Base-by-base conservation (phyloP, 148 eudicot genomes). In the Chenopodium berlandieri region DNA sequence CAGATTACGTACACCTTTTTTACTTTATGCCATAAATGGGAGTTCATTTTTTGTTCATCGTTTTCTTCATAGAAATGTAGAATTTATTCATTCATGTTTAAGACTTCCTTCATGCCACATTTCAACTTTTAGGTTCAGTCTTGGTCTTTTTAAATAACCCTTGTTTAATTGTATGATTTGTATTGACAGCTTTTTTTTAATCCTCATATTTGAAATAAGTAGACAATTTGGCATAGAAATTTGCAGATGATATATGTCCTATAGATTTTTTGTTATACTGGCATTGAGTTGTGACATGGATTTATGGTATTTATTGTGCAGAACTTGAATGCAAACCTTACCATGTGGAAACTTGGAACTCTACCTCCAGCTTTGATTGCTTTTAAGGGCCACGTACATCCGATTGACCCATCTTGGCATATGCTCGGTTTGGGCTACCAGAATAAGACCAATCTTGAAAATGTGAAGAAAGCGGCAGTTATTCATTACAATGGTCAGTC, bases 401-500 rank as follows among this genome's bases (percentile, higher is more conserved):
- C 97, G 6, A 97, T 97, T 40, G 94, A 94, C 79, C 91, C 97
- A 58, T 92, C 96, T 40, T 97, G 99, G 99, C 99, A 97, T 88
- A 85, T 94, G 94, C 96, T 94, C 47, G 98, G 99, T 56, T 84
- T 97, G 87, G 99, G 99, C 80, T 97, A 97, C 84, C 99, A 97
- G 83, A 92, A 89, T 74, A 90, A 92, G 32, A 92, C 96, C 81
- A 88, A 87, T 48, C 88, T 92, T 64, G 96, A 97, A 73, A 84
- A 81, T 67, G 87, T 97, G 78, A 91, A 90, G 79, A 94, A 82
- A 81, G 99, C 99, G 48, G 99, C 99, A 5, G 99, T 97, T 58
- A 94, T 97, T 82, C 99, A 97, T 89, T 97, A 97, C 88, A 97
- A 97, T 56, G 99, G 99, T 78, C 99, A 97, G 80, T 88, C 95